phyloP scores from a whole-genome alignment of 1,284 basidiomycete genomes.

The Trichosporon sp. region DNA sequence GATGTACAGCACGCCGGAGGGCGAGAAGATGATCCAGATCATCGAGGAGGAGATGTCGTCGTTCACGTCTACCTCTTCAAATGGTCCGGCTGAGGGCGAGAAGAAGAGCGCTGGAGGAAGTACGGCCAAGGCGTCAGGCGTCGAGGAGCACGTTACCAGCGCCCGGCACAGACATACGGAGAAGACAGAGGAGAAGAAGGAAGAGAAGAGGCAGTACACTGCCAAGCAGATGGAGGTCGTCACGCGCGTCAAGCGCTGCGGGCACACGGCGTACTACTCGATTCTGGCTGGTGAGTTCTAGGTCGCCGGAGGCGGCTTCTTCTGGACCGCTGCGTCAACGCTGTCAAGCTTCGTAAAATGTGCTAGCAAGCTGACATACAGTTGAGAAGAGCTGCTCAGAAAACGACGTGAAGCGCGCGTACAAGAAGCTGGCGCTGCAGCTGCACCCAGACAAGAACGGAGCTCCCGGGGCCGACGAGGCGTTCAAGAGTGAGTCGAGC shows the following conservation, averaged over 20 bases:
- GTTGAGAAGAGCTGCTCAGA: slow-evolving; percentile 86
- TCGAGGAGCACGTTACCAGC: slow-evolving; percentile 54
- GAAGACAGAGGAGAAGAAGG: slow-evolving; percentile 22
- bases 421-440: slow-evolving; percentile 93
- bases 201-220: slow-evolving; percentile 76
- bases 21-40: slow-evolving; percentile 58
- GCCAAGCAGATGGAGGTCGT: slow-evolving; percentile 82
- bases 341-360: too few relatives aligned
- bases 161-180: slow-evolving; percentile 40
- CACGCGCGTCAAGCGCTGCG: slow-evolving; percentile 81
- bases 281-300: slow-evolving; percentile 66
- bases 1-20: slow-evolving; percentile 81
- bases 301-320: neutral
- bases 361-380: slow-evolving; percentile 25
- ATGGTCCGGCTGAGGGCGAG: neutral
- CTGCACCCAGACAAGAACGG: slow-evolving; percentile 98
- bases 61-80: neutral
- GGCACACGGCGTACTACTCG: slow-evolving; percentile 89
- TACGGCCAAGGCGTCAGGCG: slow-evolving; percentile 41
- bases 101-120: neutral
- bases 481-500: slow-evolving; percentile 85
- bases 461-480: slow-evolving; percentile 96
- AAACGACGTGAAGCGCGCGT: slow-evolving; percentile 91
- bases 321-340: too few relatives aligned
- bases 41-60: slow-evolving; percentile 51